Conservation (phyloP, 139 green algal species). For the Eudorina sp. region DNA sequence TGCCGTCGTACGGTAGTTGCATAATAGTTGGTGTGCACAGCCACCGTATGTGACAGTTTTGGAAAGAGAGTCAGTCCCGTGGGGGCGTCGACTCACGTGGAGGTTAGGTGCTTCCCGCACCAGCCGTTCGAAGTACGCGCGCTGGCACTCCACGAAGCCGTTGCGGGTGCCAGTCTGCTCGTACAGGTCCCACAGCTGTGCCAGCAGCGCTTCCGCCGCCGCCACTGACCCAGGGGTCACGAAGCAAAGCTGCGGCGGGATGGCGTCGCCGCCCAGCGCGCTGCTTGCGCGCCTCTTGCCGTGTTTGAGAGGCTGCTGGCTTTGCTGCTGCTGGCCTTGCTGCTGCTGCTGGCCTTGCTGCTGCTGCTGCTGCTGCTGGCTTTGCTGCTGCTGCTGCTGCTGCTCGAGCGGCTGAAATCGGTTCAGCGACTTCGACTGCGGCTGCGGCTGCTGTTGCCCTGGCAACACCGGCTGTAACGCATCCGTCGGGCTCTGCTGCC, state of each 20-base stretch:
- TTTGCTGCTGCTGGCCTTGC: background rate
- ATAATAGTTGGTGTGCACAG: no score
- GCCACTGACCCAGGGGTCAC: constrained; percentile 22
- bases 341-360: background rate
- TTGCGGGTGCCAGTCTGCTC: constrained; percentile 32
- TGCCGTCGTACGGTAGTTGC: no score
- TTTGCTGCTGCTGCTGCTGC: no score
- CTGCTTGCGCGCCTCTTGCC: constrained; percentile 2
- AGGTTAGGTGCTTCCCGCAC: constrained; percentile 11
- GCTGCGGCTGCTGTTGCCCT: background rate
- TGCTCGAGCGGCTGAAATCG: no score
- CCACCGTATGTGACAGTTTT: no score
- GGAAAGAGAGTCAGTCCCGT: no score
- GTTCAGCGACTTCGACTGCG: background rate
- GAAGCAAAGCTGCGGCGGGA: background rate
- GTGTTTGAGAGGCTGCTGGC: background rate
- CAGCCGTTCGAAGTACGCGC: background rate
- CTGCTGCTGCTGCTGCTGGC: background rate
- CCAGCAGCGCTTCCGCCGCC: constrained; percentile 18
- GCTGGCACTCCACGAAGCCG: constrained; percentile 3
- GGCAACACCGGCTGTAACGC: no score
- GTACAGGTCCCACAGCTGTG: constrained; percentile 29
- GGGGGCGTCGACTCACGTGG: constrained; percentile 8
- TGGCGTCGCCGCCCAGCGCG: background rate
- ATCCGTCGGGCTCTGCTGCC: no score